Percentiles rank a stretch among this genome's conserved stretches.
phyloP scores from a whole-genome alignment of 2,329 filamentous ascomycete genomes.

The Aspergillus calidoustus region DNA sequence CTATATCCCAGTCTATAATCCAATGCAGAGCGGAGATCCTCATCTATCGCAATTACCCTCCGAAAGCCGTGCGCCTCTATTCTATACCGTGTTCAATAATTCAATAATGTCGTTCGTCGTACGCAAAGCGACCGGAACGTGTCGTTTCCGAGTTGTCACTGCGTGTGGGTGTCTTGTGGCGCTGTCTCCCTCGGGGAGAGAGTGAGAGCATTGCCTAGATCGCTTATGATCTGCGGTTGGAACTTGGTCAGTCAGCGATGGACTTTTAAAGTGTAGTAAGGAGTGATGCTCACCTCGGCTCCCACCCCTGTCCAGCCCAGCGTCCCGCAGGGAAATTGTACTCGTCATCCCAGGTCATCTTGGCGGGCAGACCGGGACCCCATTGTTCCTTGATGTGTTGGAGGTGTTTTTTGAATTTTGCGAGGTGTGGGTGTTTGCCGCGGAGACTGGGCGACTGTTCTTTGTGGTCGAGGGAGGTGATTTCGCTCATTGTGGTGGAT shows the following conservation, averaged over 20 bases:
- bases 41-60: neutral
- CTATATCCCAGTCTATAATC: neutral
- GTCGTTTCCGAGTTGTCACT: neutral
- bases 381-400: conserved; percentile 10
- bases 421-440: neutral
- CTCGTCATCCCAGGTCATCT: conserved; percentile 17
- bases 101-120: neutral
- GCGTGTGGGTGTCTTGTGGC: neutral
- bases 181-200: neutral
- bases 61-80: neutral
- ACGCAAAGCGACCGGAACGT: neutral
- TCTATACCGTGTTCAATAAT: too few species aligned
- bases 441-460: neutral
- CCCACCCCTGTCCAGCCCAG: conserved; percentile 12
- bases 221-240: neutral
- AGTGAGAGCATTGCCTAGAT: neutral
- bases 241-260: neutral
- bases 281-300: neutral
- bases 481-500: conserved; percentile 3
- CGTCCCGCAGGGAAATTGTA: conserved; percentile 17
- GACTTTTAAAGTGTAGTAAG: neutral
- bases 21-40: neutral
- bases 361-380: conserved; percentile 8
- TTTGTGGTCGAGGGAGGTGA: neutral
- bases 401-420: conserved; percentile 10